Evolutionary conservation across 371 early-diverging fungal species (phyloP).

Genomic region (Mortierella sp.): DNA sequence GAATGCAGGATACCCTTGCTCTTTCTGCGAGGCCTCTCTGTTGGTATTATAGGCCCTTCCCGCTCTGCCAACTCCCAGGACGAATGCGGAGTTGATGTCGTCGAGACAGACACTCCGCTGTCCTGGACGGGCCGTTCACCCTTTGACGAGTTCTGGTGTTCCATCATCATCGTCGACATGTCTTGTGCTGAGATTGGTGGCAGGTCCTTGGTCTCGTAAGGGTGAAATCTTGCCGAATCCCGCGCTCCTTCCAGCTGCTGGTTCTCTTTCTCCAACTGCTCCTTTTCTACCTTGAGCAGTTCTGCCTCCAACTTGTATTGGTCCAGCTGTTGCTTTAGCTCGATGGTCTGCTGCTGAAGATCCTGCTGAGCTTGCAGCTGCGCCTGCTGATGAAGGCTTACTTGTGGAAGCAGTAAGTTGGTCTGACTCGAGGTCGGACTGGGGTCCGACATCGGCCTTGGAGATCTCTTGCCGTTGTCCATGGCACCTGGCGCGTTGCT

Average conservation of each 20-base stretch:
- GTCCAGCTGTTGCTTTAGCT: conserved; percentile 33
- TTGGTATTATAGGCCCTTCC: conserved; percentile 16
- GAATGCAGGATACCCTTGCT: conserved; percentile 51
- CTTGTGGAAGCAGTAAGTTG: conserved; percentile 27
- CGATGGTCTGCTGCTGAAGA: conserved; percentile 25
- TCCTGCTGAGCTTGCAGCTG: conserved; percentile 19
- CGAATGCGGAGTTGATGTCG: conserved; percentile 45
- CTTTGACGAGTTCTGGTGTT: background rate
- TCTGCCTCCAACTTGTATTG: conserved; percentile 43
- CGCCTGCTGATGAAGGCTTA: conserved; percentile 11
- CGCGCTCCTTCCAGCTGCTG: background rate
- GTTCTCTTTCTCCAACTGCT: conserved; percentile 28
- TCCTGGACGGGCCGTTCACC: conserved; percentile 32
- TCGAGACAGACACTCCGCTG: conserved; percentile 48
- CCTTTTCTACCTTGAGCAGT: conserved; percentile 44
- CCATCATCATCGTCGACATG: background rate
- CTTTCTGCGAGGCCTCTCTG: conserved; percentile 45
- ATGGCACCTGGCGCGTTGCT: conserved; percentile 2
- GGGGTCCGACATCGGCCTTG: conserved; percentile 53
- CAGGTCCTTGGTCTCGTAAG: conserved; percentile 38
- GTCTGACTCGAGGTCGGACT: conserved; percentile 47
- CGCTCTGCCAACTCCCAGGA: conserved; percentile 52
- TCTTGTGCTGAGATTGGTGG: conserved; percentile 23
- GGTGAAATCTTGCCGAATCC: conserved; percentile 1
- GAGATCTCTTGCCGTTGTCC: conserved; percentile 46